Base-by-base conservation (phyloP, 2,329 filamentous ascomycete genomes). In the Chrysoporthe puriensis region DNA sequence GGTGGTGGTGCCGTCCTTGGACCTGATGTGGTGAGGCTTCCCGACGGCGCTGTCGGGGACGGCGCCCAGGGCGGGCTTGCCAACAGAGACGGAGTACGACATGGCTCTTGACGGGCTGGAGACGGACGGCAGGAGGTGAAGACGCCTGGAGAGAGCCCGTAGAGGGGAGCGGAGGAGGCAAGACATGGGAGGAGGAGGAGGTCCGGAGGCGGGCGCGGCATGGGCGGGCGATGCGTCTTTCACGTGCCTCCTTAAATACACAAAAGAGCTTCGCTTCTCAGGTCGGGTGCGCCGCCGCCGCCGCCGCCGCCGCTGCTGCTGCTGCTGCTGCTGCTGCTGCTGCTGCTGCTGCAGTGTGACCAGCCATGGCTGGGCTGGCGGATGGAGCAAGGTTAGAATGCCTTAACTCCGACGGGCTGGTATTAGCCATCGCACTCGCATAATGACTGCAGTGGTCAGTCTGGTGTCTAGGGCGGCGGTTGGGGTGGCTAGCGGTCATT, bases 11-110 rank as follows among this genome's bases (percentile, higher is more conserved):
- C 83, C 83, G 54, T 77, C 71, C 62, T 76, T 77, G 54, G 77
- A 73, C 67, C 81, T 76, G 62, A 85, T 74, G 69, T 88, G 84
- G 71, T 87, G 84, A 26, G 82, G 77, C 66, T 83, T 82, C 32
- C 76, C 72, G n/a, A 75, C 72, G 40, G 82, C 83, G 42, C 82
- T 80, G 2, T 82, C 78, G 8, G 82, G 80, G 36, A 79, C 73
- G 56, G 76, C 72, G 42, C 75, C 73, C 32, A 78, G 73, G 4
- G 76, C 71, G 21, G 79, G 76, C 69, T 78, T 79, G 46, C 75
- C 73, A 64, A 82, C 78, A 60, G 71, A 66, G 14, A 77, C 76
- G 5, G 75, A 72, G 71, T 64, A 68, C 16, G 69, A 5, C 63
- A 69, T 69, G 26, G 34, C 57, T 50, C 18, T 59, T 40, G 50